Base-by-base conservation (phyloP, 2,329 filamentous ascomycete species). In the Colletotrichum cereale region DNA sequence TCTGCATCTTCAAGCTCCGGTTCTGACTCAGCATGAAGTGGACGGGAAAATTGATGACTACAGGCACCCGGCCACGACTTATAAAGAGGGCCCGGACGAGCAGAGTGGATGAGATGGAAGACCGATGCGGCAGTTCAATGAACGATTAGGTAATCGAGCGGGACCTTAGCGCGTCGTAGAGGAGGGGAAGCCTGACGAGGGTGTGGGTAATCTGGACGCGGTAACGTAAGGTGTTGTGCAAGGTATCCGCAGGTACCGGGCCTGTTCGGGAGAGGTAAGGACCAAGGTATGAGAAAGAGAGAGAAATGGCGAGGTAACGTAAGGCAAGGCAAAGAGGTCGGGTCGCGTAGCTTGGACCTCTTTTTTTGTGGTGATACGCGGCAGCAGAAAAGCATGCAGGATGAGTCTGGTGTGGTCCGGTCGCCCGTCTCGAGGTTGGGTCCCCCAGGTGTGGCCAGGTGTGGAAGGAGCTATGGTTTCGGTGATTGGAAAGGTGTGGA, bases 1-100 rank as follows among this genome's bases (percentile, higher is more conserved):
- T 72, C 68, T 72, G 72, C 72, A 73, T 73, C 68, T 73, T 68
- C 72, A 72, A 66, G 72, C 68, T 68, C 72, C 72, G 72, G 69
- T 67, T 73, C 72, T 73, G 72, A 73, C 67, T 73, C 72, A 73
- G 72, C 72, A 73, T 73, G 72, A 72, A 67, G 63, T 63, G 64
- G 69, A 72, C 63, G 72, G 55, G 72, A 72, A 29, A 55, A 71
- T 71, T 73, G 72, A 73, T 73, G 67, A 73, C 72, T 72, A 73
- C 70, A 72, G 70, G 70, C 70, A 65, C 60, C 70, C 67, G 48
- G 14, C 61, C 47, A 66, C 53, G 61, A 70, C 55, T 72, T 70
- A 71, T 70, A 71, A 72, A 72, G 66, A 71, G 70, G 70, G 70
- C 70, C 70, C 70, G 50, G 69, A 66, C 42, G 66, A 66, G 56